These are phyloP conservation scores for Nitzschia palea DNA, from an alignment of 108 stramenopile species.

Conservation along the genomic window DNA sequence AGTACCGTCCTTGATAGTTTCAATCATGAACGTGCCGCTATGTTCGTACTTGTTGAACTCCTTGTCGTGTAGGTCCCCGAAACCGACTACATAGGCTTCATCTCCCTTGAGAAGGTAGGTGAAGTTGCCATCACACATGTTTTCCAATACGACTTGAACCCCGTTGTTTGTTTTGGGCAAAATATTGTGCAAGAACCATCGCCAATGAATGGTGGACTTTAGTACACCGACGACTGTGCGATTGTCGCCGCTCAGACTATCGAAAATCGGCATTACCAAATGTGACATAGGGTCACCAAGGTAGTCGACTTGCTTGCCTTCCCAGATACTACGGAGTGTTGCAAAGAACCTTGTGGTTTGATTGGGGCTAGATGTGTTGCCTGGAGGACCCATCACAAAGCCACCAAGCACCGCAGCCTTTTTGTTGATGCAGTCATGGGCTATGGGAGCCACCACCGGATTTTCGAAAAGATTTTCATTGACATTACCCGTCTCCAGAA, in stretches of 20 bases:
- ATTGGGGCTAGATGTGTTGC: neutral
- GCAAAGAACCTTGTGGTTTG: slow-evolving; percentile 7
- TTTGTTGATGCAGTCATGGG: neutral
- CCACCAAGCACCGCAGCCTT: slow-evolving; percentile 9
- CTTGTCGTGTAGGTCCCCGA: slow-evolving; percentile 12
- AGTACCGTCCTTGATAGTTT: neutral
- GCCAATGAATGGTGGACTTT: slow-evolving; percentile 53
- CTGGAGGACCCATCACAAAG: slow-evolving; percentile 10
- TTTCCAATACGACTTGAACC: slow-evolving; percentile 45
- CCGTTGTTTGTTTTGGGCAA: slow-evolving; percentile 51
- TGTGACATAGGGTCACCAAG: slow-evolving; percentile 15
- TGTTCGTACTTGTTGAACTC: neutral
- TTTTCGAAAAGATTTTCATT: slow-evolving; percentile 7
- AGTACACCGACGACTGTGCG: slow-evolving; percentile 43
- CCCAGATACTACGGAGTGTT: slow-evolving; percentile 1
- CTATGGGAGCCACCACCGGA: neutral
- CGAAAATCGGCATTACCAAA: slow-evolving; percentile 12
- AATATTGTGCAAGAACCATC: slow-evolving; percentile 23
- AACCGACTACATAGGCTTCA: slow-evolving; percentile 12
- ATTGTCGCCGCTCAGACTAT: neutral
- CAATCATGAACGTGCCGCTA: neutral
- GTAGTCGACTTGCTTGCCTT: slow-evolving; percentile 6
- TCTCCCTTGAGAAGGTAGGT: slow-evolving; percentile 14
- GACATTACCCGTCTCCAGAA: neutral
- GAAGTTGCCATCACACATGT: slow-evolving; percentile 17